Evolutionary conservation across 352 stramenopile genomes (phyloP).

Genomic region (Phytophthora nicotianae): DNA sequence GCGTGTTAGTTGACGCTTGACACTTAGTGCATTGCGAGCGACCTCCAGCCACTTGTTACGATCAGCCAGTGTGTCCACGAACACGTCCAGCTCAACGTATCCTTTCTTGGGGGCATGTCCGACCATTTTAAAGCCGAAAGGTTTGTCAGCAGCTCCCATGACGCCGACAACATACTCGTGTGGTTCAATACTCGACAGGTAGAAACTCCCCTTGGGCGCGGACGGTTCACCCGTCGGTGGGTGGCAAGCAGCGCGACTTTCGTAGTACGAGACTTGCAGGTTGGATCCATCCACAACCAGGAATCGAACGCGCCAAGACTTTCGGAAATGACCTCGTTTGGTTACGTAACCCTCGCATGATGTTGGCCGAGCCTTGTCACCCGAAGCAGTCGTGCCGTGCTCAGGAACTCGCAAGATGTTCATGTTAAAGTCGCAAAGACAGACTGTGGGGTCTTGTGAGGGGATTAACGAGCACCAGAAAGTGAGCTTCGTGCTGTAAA

Average conservation of each 20-base stretch:
- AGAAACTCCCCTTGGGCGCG: conserved; percentile 70
- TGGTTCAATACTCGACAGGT: conserved; percentile 77
- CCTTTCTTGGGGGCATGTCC: conserved; percentile 76
- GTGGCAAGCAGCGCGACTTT: conserved; percentile 67
- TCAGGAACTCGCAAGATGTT: conserved; percentile 67
- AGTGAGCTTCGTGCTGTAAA: conserved; percentile 7
- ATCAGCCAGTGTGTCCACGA: conserved; percentile 65
- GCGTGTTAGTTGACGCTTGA: conserved; percentile 52
- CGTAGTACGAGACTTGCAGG: conserved; percentile 74
- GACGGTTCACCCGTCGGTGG: conserved; percentile 17
- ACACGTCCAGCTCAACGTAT: conserved; percentile 84
- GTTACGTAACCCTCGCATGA: conserved; percentile 89
- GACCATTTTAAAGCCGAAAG: conserved; percentile 87
- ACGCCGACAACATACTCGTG: conserved; percentile 80
- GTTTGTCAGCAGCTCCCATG: conserved; percentile 69
- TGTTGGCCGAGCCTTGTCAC: conserved; percentile 60
- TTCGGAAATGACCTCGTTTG: conserved; percentile 84
- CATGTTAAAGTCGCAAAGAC: conserved; percentile 31
- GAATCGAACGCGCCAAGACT: conserved; percentile 84
- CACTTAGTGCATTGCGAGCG: conserved; percentile 69
- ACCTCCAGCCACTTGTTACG: conserved; percentile 85
- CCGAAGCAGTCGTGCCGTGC: conserved; percentile 13
- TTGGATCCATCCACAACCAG: conserved; percentile 76
- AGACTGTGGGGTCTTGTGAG: not conserved
- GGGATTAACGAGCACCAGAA: not conserved